Evolutionary conservation across 306 rosid species (phyloP), one percentile per base, ranked within the genome.

Genomic region (Gleditsia sinensis): DNA sequence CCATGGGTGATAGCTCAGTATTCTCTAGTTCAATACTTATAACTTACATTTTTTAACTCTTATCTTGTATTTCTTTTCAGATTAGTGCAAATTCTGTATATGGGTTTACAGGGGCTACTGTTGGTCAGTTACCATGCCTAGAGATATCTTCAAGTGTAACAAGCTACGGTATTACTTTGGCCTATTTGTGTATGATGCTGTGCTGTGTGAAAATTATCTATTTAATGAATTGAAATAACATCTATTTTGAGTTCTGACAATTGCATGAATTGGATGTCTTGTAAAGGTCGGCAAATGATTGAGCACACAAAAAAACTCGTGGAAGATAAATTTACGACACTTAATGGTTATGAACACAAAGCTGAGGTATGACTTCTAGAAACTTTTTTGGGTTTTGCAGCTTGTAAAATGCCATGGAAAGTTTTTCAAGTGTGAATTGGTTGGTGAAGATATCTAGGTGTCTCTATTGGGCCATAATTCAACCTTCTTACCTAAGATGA

Each of bases 141-240:
- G 97, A 87, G 90, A 94, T 94, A 87, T 94, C 98, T 13, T 94
- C 98, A 28, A 94, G 98, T 90, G 98, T 94, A 76, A 94, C 98
- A n/a, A 94, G 98, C 93, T 94, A 94, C 67, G 98, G 98, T 94
- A 91, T 64, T 50, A 62, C 43, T 82, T 66, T 64, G 40, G 66
- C 33, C 40, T 58, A 34, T 61, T 30, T 37, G 77, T 75, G 59
- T 60, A 13, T 36, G 62, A 34, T 69, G 27, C 43, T 28, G 43
- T 67, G 19, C 50, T 39, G 24, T 39, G 28, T 30, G n/a, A 50
- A 37, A 62, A 36, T 10, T 32, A 54, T 78, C 20, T 17, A 72
- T 48, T 33, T 46, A 24, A 81, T 67, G 28, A 65, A 60, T 67
- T 66, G 45, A 71, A 81, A 46, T 63, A 70, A 27, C 17, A 32